Evolutionary conservation across 768 basidiomycete genomes (phyloP).

Genomic region (Galerina sulciceps): DNA sequence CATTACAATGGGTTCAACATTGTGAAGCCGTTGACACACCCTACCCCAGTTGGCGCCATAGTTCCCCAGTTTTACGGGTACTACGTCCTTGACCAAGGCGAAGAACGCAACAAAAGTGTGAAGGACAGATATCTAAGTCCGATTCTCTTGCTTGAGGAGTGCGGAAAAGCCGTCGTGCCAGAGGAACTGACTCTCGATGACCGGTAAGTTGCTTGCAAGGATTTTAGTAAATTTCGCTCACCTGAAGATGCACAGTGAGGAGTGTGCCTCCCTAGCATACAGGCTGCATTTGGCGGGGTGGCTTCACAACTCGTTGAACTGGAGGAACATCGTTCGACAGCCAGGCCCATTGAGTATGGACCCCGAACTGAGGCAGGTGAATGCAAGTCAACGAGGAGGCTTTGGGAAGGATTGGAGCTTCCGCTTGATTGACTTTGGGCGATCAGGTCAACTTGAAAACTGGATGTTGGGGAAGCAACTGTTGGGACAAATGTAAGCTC

Average conservation of each 20-base stretch:
- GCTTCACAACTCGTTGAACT: constrained; percentile 37
- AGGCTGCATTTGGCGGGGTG: constrained; percentile 40
- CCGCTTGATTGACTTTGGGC: no score
- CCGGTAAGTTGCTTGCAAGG: constrained; percentile 23
- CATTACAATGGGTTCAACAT: constrained; percentile 53
- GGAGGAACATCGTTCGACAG: constrained; percentile 43
- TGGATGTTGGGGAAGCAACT: no score
- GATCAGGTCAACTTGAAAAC: no score
- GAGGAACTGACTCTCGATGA: constrained; percentile 39
- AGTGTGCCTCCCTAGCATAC: constrained; percentile 41
- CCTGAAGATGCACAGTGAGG: constrained; percentile 28
- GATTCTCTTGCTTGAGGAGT: constrained; percentile 47
- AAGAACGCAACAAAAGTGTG: not conserved
- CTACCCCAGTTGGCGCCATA: constrained; percentile 51
- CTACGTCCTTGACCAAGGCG: constrained; percentile 37
- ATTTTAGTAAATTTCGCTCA: no score
- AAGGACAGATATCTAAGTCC: constrained; percentile 35
- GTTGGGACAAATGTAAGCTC: no score
- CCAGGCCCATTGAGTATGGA: constrained; percentile 32
- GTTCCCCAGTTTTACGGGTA: constrained; percentile 71
- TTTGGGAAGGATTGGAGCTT: no score
- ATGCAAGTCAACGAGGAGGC: no score
- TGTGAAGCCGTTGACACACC: constrained; percentile 39
- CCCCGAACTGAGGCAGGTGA: constrained; percentile 4
- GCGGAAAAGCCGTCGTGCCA: constrained; percentile 35